Conservation (phyloP, 2,329 filamentous ascomycete species). For the Diaporthe humulicola region DNA sequence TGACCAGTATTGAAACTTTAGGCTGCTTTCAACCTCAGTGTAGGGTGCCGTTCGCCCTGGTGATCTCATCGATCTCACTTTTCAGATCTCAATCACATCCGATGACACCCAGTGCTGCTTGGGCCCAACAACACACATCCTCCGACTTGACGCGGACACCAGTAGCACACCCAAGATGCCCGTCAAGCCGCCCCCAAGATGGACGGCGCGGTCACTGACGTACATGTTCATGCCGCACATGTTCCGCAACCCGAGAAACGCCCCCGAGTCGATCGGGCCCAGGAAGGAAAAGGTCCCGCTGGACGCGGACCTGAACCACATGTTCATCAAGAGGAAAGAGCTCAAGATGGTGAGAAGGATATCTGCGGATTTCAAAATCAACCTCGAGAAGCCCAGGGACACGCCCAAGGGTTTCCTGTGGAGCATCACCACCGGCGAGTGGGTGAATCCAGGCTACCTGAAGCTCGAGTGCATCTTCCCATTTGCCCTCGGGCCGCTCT, state of each 20-base stretch:
- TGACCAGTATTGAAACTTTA: no score
- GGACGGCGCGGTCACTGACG: slow-evolving; percentile 45
- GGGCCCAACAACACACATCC: neutral
- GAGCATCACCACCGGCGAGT: slow-evolving; percentile 24
- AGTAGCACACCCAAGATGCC: neutral
- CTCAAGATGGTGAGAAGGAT: neutral
- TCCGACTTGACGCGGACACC: neutral
- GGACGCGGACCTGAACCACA: neutral
- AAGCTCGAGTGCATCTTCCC: neutral
- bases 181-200: slow-evolving; percentile 29
- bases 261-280: neutral
- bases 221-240: slow-evolving; percentile 4
- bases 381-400: neutral
- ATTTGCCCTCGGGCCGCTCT: neutral
- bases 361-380: neutral
- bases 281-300: slow-evolving; percentile 8
- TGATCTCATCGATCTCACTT: neutral
- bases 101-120: neutral
- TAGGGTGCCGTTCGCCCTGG: neutral
- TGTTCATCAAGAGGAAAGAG: neutral
- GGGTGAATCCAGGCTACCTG: neutral
- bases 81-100: neutral
- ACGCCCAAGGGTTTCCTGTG: neutral
- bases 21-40: neutral
- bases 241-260: neutral